A percentile compares a stretch with the other conserved stretches of the same genome.
Evolutionary conservation across 2,329 filamentous ascomycete genomes (phyloP).

Genomic region (Stachybotrys chlorohalonatus): DNA sequence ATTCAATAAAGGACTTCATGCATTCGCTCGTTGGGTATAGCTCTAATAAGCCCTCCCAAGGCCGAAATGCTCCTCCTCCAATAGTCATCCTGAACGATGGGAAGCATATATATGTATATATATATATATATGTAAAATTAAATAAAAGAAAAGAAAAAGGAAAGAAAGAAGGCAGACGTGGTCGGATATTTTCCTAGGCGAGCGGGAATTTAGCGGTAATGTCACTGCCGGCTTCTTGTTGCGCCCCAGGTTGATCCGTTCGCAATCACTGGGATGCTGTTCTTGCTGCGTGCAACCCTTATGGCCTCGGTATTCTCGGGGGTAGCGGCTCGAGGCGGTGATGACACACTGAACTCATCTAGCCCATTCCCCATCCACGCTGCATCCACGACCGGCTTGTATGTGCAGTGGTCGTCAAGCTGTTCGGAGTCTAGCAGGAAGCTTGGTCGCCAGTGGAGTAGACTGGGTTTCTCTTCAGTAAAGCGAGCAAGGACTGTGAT

Average conservation of each 20-base stretch:
- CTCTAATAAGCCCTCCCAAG: not conserved
- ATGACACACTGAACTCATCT: not conserved
- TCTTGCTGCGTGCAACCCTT: not conserved
- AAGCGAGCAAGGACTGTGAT: conserved; percentile 13
- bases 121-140: no score
- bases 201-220: no score
- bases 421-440: not conserved
- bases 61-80: no score
- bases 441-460: not conserved
- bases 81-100: no score
- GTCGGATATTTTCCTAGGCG: not conserved
- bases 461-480: not conserved
- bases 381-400: not conserved
- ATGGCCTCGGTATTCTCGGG: not conserved
- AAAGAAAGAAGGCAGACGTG: not conserved
- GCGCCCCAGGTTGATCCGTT: not conserved
- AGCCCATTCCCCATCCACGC: not conserved
- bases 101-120: no score
- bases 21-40: not conserved
- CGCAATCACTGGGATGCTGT: not conserved
- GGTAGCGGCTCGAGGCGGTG: no score
- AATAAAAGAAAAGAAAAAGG: not conserved
- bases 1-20: no score
- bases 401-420: not conserved
- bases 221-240: not conserved